These are phyloP conservation scores for Malus sylvestris DNA, from an alignment of 306 rosid genomes.

Conservation along the genomic window DNA sequence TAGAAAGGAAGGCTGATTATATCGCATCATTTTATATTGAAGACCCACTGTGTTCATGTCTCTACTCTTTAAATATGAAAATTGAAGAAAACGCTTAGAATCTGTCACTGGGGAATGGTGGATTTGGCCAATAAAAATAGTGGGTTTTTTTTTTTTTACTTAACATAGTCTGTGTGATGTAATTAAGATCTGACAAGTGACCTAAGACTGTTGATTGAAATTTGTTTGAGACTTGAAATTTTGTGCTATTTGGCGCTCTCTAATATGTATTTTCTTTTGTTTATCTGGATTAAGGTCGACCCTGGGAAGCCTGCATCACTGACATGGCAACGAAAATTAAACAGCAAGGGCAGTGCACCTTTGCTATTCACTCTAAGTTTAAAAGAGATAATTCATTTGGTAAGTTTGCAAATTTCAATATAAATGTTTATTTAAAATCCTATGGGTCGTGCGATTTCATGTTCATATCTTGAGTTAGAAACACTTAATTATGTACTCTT, in stretches of 20 bases:
- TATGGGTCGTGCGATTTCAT: not conserved
- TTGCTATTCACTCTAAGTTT: constrained; percentile 31
- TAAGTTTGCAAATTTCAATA: constrained; percentile 18
- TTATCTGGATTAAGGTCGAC: constrained; percentile 38
- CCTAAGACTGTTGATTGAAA: not conserved
- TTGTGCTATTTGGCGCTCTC: not conserved
- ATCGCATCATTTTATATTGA: not conserved
- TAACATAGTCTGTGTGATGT: not conserved
- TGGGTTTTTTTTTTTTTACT: not conserved
- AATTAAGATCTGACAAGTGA: not conserved
- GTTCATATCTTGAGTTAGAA: not conserved
- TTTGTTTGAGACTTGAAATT: not conserved
- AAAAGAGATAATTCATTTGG: constrained; percentile 68
- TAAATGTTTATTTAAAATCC: not conserved
- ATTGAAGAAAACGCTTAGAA: not conserved
- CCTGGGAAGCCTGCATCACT: constrained; percentile 56
- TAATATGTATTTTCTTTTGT: constrained; percentile 4
- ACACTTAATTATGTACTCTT: not conserved
- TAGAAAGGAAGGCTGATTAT: not conserved
- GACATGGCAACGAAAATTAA: constrained; percentile 74
- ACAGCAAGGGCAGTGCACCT: constrained; percentile 26
- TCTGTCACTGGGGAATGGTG: constrained; percentile 2
- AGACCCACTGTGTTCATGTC: not conserved
- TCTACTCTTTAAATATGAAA: not conserved
- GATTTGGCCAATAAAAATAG: not conserved